phyloP scores from a whole-genome alignment of 208 protist species.

The Trypanosoma mega region DNA sequence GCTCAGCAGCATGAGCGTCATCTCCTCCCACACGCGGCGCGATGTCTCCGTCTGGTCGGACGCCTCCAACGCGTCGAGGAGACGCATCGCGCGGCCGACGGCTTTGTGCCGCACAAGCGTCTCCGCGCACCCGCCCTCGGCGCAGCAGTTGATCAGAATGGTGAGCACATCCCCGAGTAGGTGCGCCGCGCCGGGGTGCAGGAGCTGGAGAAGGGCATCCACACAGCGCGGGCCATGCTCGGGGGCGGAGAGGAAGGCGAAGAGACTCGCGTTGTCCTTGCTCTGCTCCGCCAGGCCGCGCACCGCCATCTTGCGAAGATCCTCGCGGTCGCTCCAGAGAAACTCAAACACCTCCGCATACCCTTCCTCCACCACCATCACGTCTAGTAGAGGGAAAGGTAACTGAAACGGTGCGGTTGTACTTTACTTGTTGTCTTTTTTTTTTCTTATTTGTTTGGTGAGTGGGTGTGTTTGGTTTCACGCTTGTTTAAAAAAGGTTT shows the following conservation, averaged over 20 bases:
- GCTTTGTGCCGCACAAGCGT: conserved; percentile 59
- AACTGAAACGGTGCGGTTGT: not conserved
- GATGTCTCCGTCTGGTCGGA: conserved; percentile 33
- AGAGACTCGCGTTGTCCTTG: conserved; percentile 69
- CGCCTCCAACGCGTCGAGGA: conserved; percentile 65
- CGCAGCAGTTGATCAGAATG: conserved; percentile 80
- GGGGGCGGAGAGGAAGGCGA: conserved; percentile 40
- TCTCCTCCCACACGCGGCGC: conserved; percentile 57
- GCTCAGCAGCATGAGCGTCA: conserved; percentile 85
- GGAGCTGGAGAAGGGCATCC: conserved; percentile 61
- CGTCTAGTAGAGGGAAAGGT: not conserved
- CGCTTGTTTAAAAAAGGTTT: too few relatives aligned
- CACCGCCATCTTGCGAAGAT: conserved; percentile 83
- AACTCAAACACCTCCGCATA: conserved; percentile 73
- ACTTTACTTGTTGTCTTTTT: not conserved
- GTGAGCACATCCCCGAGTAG: conserved; percentile 78
- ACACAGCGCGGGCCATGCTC: conserved; percentile 34
- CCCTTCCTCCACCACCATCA: conserved; percentile 27
- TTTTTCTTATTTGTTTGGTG: not conserved
- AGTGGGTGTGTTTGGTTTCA: too few relatives aligned
- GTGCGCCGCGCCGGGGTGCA: conserved; percentile 41
- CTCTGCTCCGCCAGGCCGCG: conserved; percentile 74
- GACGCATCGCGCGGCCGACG: conserved; percentile 74
- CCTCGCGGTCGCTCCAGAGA: conserved; percentile 59
- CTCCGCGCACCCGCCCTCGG: conserved; percentile 67